phyloP scores from a whole-genome alignment of 2,329 filamentous ascomycete species.

The Pyrenophora teres region DNA sequence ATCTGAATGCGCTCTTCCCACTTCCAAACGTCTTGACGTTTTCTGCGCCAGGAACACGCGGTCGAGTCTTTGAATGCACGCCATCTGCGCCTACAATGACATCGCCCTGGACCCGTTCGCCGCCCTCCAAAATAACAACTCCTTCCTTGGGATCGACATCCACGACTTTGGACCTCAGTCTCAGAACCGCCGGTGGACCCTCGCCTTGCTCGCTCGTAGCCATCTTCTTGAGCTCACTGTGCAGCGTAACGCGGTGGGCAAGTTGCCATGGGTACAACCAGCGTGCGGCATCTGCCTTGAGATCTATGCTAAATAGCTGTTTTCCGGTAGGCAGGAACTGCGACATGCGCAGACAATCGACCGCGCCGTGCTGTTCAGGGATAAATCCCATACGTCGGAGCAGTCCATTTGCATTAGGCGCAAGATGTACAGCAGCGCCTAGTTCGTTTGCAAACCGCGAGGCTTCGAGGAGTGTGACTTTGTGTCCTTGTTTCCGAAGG shows the following conservation, averaged over 20 bases:
- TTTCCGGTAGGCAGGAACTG: constrained; percentile 50
- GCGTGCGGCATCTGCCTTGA: constrained; percentile 47
- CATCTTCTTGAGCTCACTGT: constrained; percentile 56
- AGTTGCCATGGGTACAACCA: constrained; percentile 61
- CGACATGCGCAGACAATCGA: constrained; percentile 32
- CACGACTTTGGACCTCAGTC: constrained; percentile 51
- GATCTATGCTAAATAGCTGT: constrained; percentile 42
- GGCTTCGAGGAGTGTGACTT: constrained; percentile 46
- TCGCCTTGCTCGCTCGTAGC: constrained; percentile 49
- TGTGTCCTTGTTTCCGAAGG: constrained; percentile 51
- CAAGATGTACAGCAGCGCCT: constrained; percentile 66
- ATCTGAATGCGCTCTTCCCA: constrained; percentile 64
- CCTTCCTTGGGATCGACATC: constrained; percentile 48
- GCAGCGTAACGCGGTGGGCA: constrained; percentile 59
- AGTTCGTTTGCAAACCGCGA: constrained; percentile 61
- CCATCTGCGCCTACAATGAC: constrained; percentile 62
- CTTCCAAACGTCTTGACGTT: constrained; percentile 50
- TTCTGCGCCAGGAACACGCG: constrained; percentile 29
- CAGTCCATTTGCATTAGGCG: constrained; percentile 65
- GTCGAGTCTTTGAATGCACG: constrained; percentile 50
- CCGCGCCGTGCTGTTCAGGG: constrained; percentile 48
- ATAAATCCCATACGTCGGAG: constrained; percentile 54
- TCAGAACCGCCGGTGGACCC: constrained; percentile 46
- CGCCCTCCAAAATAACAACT: constrained; percentile 43
- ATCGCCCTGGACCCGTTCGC: constrained; percentile 53